Percentiles rank a stretch among this genome's conserved stretches.
Evolutionary conservation across 2,329 filamentous ascomycete genomes (phyloP).

Genomic region (Aspergillus cejpii): DNA sequence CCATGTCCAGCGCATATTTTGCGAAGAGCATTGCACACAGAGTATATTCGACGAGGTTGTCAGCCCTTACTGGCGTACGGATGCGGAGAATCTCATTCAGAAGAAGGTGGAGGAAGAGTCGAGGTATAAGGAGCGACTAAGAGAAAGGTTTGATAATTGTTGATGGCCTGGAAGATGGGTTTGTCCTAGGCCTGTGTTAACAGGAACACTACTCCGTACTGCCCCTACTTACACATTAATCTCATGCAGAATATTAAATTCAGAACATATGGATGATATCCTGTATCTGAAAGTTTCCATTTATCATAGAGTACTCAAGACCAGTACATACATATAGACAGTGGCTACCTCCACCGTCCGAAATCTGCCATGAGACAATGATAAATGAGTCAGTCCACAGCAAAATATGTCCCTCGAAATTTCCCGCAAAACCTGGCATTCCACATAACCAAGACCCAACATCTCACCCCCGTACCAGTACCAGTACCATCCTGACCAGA

Average conservation of each 20-base stretch:
- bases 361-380: neutral
- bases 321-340: neutral
- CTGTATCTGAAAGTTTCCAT: too few relatives aligned
- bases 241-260: too few relatives aligned
- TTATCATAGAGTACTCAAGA: neutral
- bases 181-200: neutral
- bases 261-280: too few relatives aligned
- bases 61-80: constrained; percentile 12
- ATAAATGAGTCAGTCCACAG: neutral
- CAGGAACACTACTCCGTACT: too few relatives aligned
- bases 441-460: neutral
- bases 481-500: neutral
- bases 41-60: constrained; percentile 10
- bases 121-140: constrained; percentile 12
- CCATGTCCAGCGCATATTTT: constrained; percentile 17
- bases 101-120: constrained; percentile 15
- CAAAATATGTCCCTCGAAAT: neutral
- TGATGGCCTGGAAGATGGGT: neutral
- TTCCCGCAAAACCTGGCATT: neutral
- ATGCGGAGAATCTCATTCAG: constrained; percentile 5
- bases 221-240: too few relatives aligned
- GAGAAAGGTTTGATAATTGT: constrained; percentile 3
- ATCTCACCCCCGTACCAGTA: neutral
- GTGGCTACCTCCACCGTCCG: neutral
- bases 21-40: constrained; percentile 10